Evolutionary conservation across 441 rosid genomes (phyloP), one percentile per base, ranked within the genome.

Genomic region (Eutrema salsugineum): DNA sequence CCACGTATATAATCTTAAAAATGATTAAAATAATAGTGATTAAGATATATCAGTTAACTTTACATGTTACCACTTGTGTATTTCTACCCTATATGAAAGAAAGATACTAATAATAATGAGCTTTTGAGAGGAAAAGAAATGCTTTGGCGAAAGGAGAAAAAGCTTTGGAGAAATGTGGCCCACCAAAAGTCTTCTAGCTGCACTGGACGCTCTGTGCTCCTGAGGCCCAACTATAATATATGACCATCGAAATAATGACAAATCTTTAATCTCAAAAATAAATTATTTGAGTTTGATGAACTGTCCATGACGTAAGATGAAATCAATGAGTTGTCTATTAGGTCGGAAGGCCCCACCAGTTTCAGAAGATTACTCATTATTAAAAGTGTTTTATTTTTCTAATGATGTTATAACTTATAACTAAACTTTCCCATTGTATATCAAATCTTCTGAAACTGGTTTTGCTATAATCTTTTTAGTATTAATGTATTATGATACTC

Each of bases 241-340:
- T n/a, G n/a, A 28, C 5, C 30, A 38, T 48, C n/a, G 11, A 46
- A 28, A 47, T 19, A 42, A 22, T 28, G 16, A 35, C 17, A 48
- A 33, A 16, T 9, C 15, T 2, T 20, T 48, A 20, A 20, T 48
- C 30, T 56, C 11, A 24, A 47, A 30, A 57, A 48, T 9, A 48
- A 60, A 10, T 51, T 36, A 68, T 43, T 60, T 10, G 78, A 59
- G 20, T 28, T 53, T 43, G 53, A 69, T 76, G 79, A 76, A 20
- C 75, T 76, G 75, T 55, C 46, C 32, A 19, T 69, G 79, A 76
- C 75, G 75, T 69, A 69, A 76, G 75, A 69, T 28, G 54, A 63
- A 63, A 47, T 48, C 70, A 76, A 56, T 76, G 79, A 69, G 79
- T 75, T 75, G 75, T 75, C 70, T 69, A 69, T 69, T 55, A 68